These are phyloP conservation scores for Phaseolus coccineus DNA, from an alignment of 331 rosid species.

Conservation along the genomic window DNA sequence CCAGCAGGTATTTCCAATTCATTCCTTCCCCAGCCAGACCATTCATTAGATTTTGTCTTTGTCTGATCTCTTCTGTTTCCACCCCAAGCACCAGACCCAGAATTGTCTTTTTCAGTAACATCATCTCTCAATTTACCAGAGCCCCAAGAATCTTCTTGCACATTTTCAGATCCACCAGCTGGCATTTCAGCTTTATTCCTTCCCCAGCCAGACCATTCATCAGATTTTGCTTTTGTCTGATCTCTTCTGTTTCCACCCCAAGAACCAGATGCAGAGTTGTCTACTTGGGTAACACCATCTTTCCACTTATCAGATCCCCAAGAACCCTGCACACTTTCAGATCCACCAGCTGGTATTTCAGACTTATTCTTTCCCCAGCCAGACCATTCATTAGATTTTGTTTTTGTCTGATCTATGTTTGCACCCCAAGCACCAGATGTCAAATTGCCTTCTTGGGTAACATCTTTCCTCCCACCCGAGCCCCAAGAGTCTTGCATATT, in stretches of 20 bases:
- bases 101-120: constrained; percentile 22
- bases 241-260: constrained; percentile 22
- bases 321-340: constrained; percentile 29
- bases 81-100: constrained; percentile 37
- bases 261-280: constrained; percentile 14
- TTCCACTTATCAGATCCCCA: constrained; percentile 11
- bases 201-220: constrained; percentile 38
- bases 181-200: neutral
- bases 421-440: constrained; percentile 33
- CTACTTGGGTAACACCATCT: constrained; percentile 19
- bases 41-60: neutral
- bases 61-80: neutral
- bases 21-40: neutral
- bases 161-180: constrained; percentile 21
- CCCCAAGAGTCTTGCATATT: constrained; percentile 36
- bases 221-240: neutral
- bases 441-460: constrained; percentile 26
- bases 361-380: constrained; percentile 11
- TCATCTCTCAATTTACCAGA: neutral
- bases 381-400: constrained; percentile 29
- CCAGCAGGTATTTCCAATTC: neutral
- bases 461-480: constrained; percentile 1
- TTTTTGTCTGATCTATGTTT: neutral
- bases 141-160: constrained; percentile 27
- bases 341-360: neutral